phyloP scores from a whole-genome alignment of 768 basidiomycete genomes.

The Tulasnella sp. region DNA sequence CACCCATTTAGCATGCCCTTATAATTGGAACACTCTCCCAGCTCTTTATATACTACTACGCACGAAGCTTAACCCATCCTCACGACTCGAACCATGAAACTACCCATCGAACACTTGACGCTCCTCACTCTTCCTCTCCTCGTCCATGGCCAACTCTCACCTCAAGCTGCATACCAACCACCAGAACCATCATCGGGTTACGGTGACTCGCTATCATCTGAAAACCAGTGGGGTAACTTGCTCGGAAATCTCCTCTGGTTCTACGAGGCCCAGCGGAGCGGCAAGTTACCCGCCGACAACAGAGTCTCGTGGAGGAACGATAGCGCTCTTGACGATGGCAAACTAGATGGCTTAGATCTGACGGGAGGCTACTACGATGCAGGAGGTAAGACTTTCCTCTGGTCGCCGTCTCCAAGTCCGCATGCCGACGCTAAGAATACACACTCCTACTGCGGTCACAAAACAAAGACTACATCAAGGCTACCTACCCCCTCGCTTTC shows the following conservation, averaged over 20 bases:
- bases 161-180: not conserved
- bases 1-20: not conserved
- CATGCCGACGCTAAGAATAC: not conserved
- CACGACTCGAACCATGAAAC: not conserved
- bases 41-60: not conserved
- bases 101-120: not conserved
- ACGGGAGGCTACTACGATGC: conserved; percentile 90
- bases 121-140: not conserved
- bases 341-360: conserved; percentile 60
- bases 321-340: conserved; percentile 65
- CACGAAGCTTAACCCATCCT: not conserved
- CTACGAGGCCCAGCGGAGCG: conserved; percentile 86
- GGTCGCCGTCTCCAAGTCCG: not conserved
- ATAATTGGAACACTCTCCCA: not conserved
- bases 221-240: conserved; percentile 34
- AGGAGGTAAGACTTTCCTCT: conserved; percentile 43
- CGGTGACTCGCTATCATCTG: not conserved
- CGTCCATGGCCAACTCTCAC: not conserved
- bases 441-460: not conserved
- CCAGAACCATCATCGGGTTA: conserved; percentile 7
- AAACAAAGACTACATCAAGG: conserved; percentile 72
- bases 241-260: conserved; percentile 77
- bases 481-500: conserved; percentile 65
- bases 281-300: conserved; percentile 51
- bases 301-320: conserved; percentile 83